Evolutionary conservation across 2,329 filamentous ascomycete genomes (phyloP), one percentile per base, ranked within the genome.

Genomic region (Ploettnerulaceae sp.): DNA sequence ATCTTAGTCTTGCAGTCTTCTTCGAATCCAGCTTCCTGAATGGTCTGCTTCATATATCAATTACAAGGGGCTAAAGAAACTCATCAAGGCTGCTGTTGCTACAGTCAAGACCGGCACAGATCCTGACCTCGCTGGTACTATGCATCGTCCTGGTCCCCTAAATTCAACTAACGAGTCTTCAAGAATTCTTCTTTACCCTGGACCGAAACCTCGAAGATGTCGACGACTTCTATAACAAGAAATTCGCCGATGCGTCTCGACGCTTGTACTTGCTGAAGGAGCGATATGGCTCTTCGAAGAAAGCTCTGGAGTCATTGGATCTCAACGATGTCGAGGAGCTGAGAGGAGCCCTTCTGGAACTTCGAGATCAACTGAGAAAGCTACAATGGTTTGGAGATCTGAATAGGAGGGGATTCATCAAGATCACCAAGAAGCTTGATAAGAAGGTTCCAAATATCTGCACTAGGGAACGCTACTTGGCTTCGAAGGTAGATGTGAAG

Each of bases 351-450:
- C 72, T 98, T 40, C 77, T 97, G 24, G 93, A 98, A 67, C 74
- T 97, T 50, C 81, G 93, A 47, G 84, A 83, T 42, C 87, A 94
- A 63, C 70, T 97, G 56, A 79, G 93, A 49, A 97, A 97, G 61
- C 73, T 98, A 42, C 87, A 95, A 66, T 97, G 90, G 90, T 98
- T 97, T 64, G 91, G 90, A 39, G 91, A 97, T 69, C 91, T 97
- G 61, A 98, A 98, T 66, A 81, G 90, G 42, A 78, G 88, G 54
- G 93, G 93, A 2, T 98, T 98, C 62, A 81, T 94, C 66, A 98
- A 98, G 71, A 98, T 98, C 66, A 95, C 93, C 41, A 98, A 98
- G 73, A 98, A 98, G 69, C 73, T 96, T 35, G 93, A 98, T 69
- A 98, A 98, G 71, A 96, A 95, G 70, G 79, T 96, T 2, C 76